Conservation (phyloP, 75 land plant species). For the Sequoia sempervirens region DNA sequence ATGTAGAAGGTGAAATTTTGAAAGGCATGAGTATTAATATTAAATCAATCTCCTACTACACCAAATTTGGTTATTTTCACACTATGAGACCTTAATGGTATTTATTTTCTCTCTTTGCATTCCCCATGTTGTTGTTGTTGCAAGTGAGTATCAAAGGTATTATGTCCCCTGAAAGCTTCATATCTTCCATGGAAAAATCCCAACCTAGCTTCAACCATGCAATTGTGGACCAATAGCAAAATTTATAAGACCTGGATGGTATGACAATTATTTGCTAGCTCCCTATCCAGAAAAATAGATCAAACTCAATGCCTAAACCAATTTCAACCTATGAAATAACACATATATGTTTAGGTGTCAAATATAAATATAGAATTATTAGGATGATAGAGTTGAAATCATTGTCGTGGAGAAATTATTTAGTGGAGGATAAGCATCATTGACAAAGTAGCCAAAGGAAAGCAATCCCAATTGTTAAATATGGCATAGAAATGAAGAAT, state of each 20-base stretch:
- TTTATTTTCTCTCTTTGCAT: constrained; percentile 18
- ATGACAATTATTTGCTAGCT: neutral
- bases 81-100: constrained; percentile 51
- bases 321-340: too few relatives aligned
- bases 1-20: constrained; percentile 83
- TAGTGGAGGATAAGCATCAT: too few relatives aligned
- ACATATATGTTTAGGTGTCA: neutral
- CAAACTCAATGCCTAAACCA: neutral
- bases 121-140: neutral
- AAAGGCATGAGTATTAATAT: constrained; percentile 80
- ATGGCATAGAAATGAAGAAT: too few relatives aligned
- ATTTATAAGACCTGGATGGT: neutral
- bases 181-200: constrained; percentile 1
- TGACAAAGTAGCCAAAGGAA: too few relatives aligned
- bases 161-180: neutral
- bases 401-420: too few relatives aligned
- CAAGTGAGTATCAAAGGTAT: neutral
- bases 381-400: too few relatives aligned
- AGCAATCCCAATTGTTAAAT: too few relatives aligned
- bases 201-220: neutral
- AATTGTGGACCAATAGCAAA: neutral
- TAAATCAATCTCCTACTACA: constrained; percentile 83
- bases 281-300: neutral
- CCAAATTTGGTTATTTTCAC: constrained; percentile 84
- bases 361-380: too few relatives aligned